phyloP scores from a whole-genome alignment of 768 basidiomycete species.

The Amylocystis lapponica region DNA sequence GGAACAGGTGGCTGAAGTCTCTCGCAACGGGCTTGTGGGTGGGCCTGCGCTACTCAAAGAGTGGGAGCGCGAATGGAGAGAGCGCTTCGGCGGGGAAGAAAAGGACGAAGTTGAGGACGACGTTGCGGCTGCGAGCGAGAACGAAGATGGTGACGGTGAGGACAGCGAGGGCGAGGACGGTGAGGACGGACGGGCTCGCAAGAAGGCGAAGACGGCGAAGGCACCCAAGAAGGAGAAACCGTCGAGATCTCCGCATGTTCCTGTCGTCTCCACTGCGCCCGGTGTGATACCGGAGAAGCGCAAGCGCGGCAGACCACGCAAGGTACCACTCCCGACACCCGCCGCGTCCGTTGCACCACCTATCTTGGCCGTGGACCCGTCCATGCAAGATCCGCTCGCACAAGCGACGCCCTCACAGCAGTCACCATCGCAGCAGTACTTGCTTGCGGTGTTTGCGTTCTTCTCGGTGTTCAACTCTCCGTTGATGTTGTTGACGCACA shows the following conservation, averaged over 20 bases:
- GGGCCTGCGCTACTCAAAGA: slow-evolving; percentile 64
- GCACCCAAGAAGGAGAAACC: slow-evolving; percentile 39
- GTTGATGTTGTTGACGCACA: slow-evolving; percentile 38
- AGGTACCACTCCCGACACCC: slow-evolving; percentile 45
- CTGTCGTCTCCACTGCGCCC: slow-evolving; percentile 17
- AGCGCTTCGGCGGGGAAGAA: slow-evolving; percentile 71
- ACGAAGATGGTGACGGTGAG: slow-evolving; percentile 49
- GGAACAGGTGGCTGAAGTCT: slow-evolving; percentile 71
- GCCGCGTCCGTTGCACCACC: slow-evolving; percentile 3
- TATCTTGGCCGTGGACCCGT: slow-evolving; percentile 11
- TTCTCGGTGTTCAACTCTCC: slow-evolving; percentile 86
- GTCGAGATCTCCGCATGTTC: slow-evolving; percentile 27
- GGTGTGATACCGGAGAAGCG: slow-evolving; percentile 61
- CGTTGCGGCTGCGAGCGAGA: slow-evolving; percentile 37
- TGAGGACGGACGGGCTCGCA: slow-evolving; percentile 49
- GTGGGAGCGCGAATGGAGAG: slow-evolving; percentile 74
- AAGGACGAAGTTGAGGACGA: slow-evolving; percentile 48
- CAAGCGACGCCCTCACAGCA: slow-evolving; percentile 12
- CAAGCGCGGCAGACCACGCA: slow-evolving; percentile 80
- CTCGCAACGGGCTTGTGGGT: slow-evolving; percentile 69
- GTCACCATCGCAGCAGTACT: slow-evolving; percentile 47
- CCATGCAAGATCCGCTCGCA: slow-evolving; percentile 12
- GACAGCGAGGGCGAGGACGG: slow-evolving; percentile 32
- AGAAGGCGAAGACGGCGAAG: slow-evolving; percentile 49
- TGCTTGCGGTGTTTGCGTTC: slow-evolving; percentile 76